Evolutionary conservation across 73 alveolate species (phyloP), one percentile per base, ranked within the genome.

Genomic region (Paraurostyla sp.): DNA sequence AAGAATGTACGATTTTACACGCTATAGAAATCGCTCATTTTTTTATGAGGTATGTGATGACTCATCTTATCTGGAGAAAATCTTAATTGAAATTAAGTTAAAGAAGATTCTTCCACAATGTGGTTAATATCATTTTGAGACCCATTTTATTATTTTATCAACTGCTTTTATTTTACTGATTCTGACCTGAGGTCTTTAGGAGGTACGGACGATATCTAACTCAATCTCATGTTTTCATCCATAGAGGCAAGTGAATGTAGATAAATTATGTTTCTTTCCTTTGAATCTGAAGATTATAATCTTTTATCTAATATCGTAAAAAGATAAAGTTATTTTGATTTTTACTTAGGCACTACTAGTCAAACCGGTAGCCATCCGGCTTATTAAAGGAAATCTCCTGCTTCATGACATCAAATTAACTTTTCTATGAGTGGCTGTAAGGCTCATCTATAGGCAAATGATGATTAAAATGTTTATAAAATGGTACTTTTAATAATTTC

Each of bases 11-110:
- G 35, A 35, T 56, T 33, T 22, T 65, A 38, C 35, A 65, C 6
- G 0, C 82, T 58, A 40, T 38, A 65, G 7, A 33, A 11, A 22
- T 59, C 76, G 48, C 69, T 18, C 9, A 27, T n/a, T 7, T 35
- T 33, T 11, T 65, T 15, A 35, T 65, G 7, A 32, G 56, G 7
- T 7, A 65, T 58, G 41, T 65, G 58, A 38, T 65, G 82, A 35
- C 82, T 65, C 58, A 33, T 22, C 41, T 65, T 65, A 38, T 65
- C 82, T 6, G 82, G 82, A 2, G 82, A 65, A 13, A 32, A 25
- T 52, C 69, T 52, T 13, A 13, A 35, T 20, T 6, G 23, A 52
- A 52, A 52, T 6, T 9, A 35, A 52, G 13, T 25, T 4, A 52
- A 35, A 13, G 69, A 52, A 35, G 69, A 13, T 52, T 52, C 69